Evolutionary conservation across 2,329 filamentous ascomycete species (phyloP), one percentile per base, ranked within the genome.

Genomic region (Aspergillus hiratsukae): DNA sequence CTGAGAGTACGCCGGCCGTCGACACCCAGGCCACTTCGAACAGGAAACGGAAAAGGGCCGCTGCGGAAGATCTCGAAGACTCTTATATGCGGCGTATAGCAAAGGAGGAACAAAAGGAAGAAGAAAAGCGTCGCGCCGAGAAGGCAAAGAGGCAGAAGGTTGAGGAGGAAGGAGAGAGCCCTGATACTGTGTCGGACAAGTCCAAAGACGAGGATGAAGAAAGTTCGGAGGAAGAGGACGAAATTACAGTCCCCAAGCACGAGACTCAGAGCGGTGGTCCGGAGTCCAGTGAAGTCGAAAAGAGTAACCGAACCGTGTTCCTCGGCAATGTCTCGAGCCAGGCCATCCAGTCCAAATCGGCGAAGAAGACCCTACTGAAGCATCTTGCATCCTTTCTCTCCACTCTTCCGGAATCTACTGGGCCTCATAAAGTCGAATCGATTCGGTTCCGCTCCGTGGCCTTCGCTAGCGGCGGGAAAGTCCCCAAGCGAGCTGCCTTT

Each of bases 401-500:
- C 64, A 80, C 72, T 64, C 78, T 77, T 60, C 80, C 74, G 49
- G 69, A 73, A 56, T 73, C 72, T 1, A 77, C 81, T 45, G 78
- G 77, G 11, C 77, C 81, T 21, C 88, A 90, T 74, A 92, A 89
- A 67, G 80, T 99, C 48, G 90, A 96, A 71, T 96, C 92, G 2
- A 81, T 99, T 58, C 90, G 94, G 23, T 99, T 97, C 80, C 90
- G 94, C 56, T 97, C 93, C 7, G 90, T 91, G 14, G 89, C 94
- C 2, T 97, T 95, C 72, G 83, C 88, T 4, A 85, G 85, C 28
- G 69, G 69, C 40, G 83, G 80, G 37, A 80, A 86, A 17, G 83
- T 97, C 55, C 94, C 94, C 51, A 97, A 96, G 77, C 90, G 93
- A 60, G 94, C 93, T n/a, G 89, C 94, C 25, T 97, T 86, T 72